These are phyloP conservation scores for Chaetomiaceae sp. DNA, from an alignment of 2,329 filamentous ascomycete genomes.

Conservation along the genomic window DNA sequence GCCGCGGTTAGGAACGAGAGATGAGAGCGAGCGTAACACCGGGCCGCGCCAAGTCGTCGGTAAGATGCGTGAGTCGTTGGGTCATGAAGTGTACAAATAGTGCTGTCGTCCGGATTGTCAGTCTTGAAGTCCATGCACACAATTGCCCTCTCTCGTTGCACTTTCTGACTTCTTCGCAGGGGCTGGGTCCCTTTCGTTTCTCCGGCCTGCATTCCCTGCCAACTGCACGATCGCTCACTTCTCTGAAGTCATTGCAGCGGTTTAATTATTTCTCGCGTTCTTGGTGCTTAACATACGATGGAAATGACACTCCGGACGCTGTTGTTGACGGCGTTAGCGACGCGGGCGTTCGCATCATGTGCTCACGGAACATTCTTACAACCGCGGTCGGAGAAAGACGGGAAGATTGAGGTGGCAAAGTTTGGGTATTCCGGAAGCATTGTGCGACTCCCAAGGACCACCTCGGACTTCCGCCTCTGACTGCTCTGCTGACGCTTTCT, in stretches of 20 bases:
- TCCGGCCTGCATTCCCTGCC: slow-evolving; percentile 2
- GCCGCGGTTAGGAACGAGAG: too few relatives aligned
- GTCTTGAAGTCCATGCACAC: slow-evolving; percentile 9
- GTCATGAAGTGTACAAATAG: slow-evolving; percentile 14
- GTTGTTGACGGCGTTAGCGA: slow-evolving; percentile 20
- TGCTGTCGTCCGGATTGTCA: slow-evolving; percentile 6
- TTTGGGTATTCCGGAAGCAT: slow-evolving; percentile 29
- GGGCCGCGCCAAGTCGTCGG: slow-evolving; percentile 6
- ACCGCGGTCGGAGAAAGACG: slow-evolving; percentile 27
- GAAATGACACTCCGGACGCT: slow-evolving; percentile 14
- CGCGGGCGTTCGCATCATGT: slow-evolving; percentile 24
- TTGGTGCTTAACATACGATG: too few relatives aligned
- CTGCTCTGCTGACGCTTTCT: neutral
- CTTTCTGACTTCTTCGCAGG: slow-evolving; percentile 5
- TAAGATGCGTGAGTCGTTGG: too few relatives aligned
- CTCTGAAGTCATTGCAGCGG: slow-evolving; percentile 1
- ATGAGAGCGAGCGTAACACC: slow-evolving; percentile 13
- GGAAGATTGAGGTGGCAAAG: slow-evolving; percentile 26
- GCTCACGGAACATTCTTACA: slow-evolving; percentile 25
- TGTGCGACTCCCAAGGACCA: slow-evolving; percentile 4
- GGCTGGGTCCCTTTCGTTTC: slow-evolving; percentile 20
- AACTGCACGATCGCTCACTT: neutral
- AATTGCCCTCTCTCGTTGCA: slow-evolving; percentile 10
- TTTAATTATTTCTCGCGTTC: too few relatives aligned
- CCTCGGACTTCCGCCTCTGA: neutral